Conservation (phyloP, 1,139 yeast genomes). For the Yamadazyma aaseri region DNA sequence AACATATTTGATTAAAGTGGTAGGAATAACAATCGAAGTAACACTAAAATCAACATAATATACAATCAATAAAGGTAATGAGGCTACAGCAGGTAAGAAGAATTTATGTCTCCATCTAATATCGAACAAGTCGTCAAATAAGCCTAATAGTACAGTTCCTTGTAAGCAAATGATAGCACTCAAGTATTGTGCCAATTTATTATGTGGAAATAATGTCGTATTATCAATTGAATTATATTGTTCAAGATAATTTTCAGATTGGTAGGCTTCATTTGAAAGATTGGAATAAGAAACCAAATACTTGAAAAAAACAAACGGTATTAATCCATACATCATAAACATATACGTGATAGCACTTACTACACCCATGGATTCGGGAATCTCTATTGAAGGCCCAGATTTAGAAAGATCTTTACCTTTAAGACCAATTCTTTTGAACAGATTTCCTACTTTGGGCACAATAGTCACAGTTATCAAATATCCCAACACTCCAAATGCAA, state of each 20-base stretch:
- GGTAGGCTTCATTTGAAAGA: conserved; percentile 33
- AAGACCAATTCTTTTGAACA: conserved; percentile 75
- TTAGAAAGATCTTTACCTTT: conserved; percentile 84
- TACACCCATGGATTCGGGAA: conserved; percentile 92
- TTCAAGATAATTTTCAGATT: conserved; percentile 31
- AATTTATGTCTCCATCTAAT: conserved; percentile 97
- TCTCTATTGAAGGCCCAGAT: conserved; percentile 46
- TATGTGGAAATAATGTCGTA: conserved; percentile 64
- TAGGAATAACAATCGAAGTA: conserved; percentile 85
- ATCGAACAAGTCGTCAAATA: conserved; percentile 93
- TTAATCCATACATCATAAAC: conserved; percentile 76
- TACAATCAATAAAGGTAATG: conserved; percentile 85
- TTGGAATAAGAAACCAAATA: conserved; percentile 58
- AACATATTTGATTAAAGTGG: conserved; percentile 45
- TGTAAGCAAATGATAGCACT: conserved; percentile 83
- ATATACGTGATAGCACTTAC: conserved; percentile 80
- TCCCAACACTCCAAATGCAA: conserved; percentile 69
- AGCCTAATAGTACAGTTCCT: conserved; percentile 80
- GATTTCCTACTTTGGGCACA: conserved; percentile 65
- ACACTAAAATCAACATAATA: conserved; percentile 94
- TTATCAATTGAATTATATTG: conserved; percentile 37
- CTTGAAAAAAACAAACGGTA: conserved; percentile 86
- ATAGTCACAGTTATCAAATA: conserved; percentile 55
- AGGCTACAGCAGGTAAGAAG: conserved; percentile 90
- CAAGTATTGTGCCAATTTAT: conserved; percentile 78